Percentiles rank a stretch among this genome's conserved stretches.
Evolutionary conservation across 306 rosid genomes (phyloP).

Genomic region (Trichosanthes cucumerina): DNA sequence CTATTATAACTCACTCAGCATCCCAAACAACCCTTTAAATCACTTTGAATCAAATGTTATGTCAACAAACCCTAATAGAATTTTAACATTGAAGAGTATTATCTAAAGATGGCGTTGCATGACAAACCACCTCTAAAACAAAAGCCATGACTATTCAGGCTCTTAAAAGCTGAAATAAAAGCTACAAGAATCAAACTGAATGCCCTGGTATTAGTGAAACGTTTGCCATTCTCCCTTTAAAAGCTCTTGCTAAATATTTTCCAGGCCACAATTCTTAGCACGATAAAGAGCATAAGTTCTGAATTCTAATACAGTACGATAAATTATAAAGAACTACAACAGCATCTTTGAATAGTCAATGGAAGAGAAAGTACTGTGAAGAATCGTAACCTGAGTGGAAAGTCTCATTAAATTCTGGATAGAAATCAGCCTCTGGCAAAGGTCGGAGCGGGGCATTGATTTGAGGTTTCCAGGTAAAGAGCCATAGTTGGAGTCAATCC

Average conservation of each 20-base stretch:
- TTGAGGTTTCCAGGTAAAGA: constrained; percentile 64
- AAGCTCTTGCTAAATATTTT: background rate
- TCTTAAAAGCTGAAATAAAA: background rate
- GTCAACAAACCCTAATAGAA: background rate
- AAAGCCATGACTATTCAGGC: background rate
- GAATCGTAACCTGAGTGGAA: constrained; percentile 31
- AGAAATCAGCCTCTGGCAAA: constrained; percentile 67
- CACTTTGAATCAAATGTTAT: background rate
- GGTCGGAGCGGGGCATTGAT: constrained; percentile 83
- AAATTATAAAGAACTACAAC: background rate
- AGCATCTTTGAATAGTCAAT: background rate
- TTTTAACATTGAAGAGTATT: background rate
- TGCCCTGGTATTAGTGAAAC: background rate
- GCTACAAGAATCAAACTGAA: background rate
- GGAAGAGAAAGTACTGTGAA: background rate
- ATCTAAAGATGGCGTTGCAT: background rate
- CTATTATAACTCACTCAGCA: too few species aligned
- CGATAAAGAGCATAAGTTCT: background rate
- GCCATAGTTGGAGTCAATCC: constrained; percentile 66
- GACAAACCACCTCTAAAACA: background rate
- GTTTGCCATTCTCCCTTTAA: background rate
- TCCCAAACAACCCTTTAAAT: too few species aligned
- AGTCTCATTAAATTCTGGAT: constrained; percentile 72
- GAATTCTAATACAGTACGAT: too few species aligned
- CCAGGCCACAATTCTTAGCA: too few species aligned